phyloP scores from a whole-genome alignment of 2,329 filamentous ascomycete genomes.

The Botrytis porri region DNA sequence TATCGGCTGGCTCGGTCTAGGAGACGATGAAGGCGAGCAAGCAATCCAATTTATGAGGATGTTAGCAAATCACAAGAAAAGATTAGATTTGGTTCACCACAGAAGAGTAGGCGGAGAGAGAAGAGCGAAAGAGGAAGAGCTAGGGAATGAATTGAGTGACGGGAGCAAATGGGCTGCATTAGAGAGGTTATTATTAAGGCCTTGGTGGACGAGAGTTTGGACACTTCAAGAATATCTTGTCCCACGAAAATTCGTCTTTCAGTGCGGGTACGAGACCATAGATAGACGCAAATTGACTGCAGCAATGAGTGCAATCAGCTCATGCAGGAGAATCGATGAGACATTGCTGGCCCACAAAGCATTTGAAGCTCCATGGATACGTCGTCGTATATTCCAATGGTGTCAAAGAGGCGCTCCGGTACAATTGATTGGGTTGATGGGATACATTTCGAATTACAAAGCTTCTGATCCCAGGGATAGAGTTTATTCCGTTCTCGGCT shows the following conservation, averaged over 20 bases:
- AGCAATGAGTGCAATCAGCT: neutral
- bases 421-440: constrained; percentile 16
- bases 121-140: neutral
- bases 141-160: neutral
- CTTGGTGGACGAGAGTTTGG: constrained; percentile 24
- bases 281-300: neutral
- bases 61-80: neutral
- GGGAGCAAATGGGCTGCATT: constrained; percentile 9
- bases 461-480: constrained; percentile 25
- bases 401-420: neutral
- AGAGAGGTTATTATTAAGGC: constrained; percentile 12
- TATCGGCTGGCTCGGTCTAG: neutral
- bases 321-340: constrained; percentile 20
- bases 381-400: constrained; percentile 15
- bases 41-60: neutral
- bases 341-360: constrained; percentile 14
- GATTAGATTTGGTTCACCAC: neutral
- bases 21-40: neutral
- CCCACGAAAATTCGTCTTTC: constrained; percentile 17
- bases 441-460: constrained; percentile 19
- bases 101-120: neutral
- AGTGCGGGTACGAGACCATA: constrained; percentile 12
- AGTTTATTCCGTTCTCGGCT: constrained; percentile 25
- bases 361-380: constrained; percentile 21
- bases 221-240: constrained; percentile 23